phyloP scores from a whole-genome alignment of 1,284 basidiomycete species.

The Phenoliferia sp. region DNA sequence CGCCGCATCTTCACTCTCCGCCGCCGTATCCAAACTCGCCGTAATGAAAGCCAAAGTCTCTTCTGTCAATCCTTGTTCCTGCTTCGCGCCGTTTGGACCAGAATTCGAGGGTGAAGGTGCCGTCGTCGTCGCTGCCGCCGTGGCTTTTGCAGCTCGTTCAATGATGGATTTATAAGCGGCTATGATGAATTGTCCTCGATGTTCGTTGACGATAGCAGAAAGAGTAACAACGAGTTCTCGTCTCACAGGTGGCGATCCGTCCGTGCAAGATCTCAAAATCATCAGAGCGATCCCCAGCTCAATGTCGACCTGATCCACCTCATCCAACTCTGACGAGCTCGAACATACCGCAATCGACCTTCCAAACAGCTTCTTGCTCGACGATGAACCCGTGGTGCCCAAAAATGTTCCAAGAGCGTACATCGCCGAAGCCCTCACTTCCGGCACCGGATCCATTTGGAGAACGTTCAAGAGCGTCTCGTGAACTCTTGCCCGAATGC shows the following conservation, averaged over 20 bases:
- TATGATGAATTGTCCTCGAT: constrained; percentile 90
- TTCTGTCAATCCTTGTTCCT: constrained; percentile 12
- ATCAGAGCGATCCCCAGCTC: constrained; percentile 55
- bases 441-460: constrained; percentile 74
- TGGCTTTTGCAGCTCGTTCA: constrained; percentile 46
- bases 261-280: constrained; percentile 51
- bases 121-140: constrained; percentile 53
- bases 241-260: constrained; percentile 91
- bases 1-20: constrained; percentile 31
- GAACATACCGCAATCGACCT: constrained; percentile 26
- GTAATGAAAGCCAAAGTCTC: constrained; percentile 31
- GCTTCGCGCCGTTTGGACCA: background rate
- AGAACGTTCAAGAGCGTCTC: constrained; percentile 79
- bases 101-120: background rate
- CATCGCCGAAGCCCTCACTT: constrained; percentile 85
- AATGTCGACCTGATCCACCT: constrained; percentile 61
- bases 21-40: constrained; percentile 30
- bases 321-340: constrained; percentile 61
- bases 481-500: constrained; percentile 75
- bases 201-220: constrained; percentile 89
- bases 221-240: constrained; percentile 91
- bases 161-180: constrained; percentile 90
- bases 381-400: constrained; percentile 66
- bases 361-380: constrained; percentile 35
- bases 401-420: constrained; percentile 92